Evolutionary conservation across 805 yeast genomes (phyloP), one percentile per base, ranked within the genome.

Genomic region (Nakazawaea wickerhamii): DNA sequence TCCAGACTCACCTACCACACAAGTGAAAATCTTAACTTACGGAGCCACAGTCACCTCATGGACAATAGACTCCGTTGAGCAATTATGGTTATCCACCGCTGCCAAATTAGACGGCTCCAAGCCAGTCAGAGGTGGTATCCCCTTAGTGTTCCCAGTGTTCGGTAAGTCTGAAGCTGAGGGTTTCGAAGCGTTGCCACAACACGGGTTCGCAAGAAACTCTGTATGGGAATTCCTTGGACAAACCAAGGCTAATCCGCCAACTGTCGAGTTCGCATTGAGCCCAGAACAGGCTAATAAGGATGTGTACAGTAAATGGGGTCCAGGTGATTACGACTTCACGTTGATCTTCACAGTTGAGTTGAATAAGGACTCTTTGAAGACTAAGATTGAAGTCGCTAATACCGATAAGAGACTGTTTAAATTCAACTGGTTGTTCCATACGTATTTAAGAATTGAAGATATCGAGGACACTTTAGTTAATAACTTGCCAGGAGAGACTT

Each of bases 81-180:
- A 86, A 64, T 70, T 93, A 44, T 93, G 96, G 95, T 66, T 83
- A 23, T 75, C 83, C 6, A 60, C 68, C 9, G 91, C 76, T 30
- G 95, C 98, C 36, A 79, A 80, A 54, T 65, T 91, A 47, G 98
- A 93, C 57, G 98, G 98, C 9, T 66, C 91, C 35, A 85, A 84
- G 57, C 95, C 99, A 1, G 97, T 93, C 15, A 77, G 99, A 60
- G 99, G 99, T 50, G 99, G 99, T 40, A 86, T 93, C 41, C 99
- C 99, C 10, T 68, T 93, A 19, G 98, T 91, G 7, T 93, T 93
- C 73, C 99, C 99, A 2, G 86, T 83, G 1, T 85, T 85, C 55
- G 98, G 99, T 46, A 89, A 80, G 50, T 67, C 71, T 11, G 68
- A 71, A 25, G 70, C 74, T 6, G 71, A 67, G 43, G 84, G 85